Evolutionary conservation across 2,329 filamentous ascomycete species (phyloP), one percentile per base, ranked within the genome.

Genomic region (Thielaviopsis punctulata): DNA sequence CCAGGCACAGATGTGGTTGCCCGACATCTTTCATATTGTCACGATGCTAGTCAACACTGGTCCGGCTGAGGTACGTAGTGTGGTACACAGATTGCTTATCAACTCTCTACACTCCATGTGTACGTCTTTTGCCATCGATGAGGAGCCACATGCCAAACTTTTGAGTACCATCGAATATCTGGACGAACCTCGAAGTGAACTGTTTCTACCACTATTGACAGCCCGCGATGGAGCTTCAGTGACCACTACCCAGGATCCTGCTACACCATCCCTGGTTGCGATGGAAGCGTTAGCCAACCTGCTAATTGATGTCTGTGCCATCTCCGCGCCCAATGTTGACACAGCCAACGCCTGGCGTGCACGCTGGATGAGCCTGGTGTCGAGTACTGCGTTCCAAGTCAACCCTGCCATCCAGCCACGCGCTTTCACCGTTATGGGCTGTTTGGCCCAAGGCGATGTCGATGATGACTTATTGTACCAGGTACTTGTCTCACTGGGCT

Each of bases 391-490:
- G 0, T 84, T 84, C 61, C 80, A 84, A 60, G 83, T 80, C 60
- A 84, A 84, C 60, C 80, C 80, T 8, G 79, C 80, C 2, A 80
- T 84, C 52, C 80, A 84, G 57, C 79, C 80, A 5, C 69, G 78
- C 19, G 80, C 80, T 1, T 84, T 84, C 59, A 75, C 79, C 1
- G 80, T 84, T 41, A 83, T 84, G 80, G 80, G 80, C 13, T 84
- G 79, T 58, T 65, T 84, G 9, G 80, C 80, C 22, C 71, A 79
- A n/a, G 80, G 84, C 60, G 80, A 84, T 61, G 80, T 84, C 1
- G 80, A 84, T 51, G 80, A 84, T 57, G 80, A 84, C 60, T 68
- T 84, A 3, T 69, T 84, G 2, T 84, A 84, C 60, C 80, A 84
- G 61, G 79, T 84, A 19, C 69, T 84, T 2, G 80, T 84, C 24